These are phyloP conservation scores for Pythium graminicola DNA, from an alignment of 352 stramenopile genomes.

Conservation along the genomic window DNA sequence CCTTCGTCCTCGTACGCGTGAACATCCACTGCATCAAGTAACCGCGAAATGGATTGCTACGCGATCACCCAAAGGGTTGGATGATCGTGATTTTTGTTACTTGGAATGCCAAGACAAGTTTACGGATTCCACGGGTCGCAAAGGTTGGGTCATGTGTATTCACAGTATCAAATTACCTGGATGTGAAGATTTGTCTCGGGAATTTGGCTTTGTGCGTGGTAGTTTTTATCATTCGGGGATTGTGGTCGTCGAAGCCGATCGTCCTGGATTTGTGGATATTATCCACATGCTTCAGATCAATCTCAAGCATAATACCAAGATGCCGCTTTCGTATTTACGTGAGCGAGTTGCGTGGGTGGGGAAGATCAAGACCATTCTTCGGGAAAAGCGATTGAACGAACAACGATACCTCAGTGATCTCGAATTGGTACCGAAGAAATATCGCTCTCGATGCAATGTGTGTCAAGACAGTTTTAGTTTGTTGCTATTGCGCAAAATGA, in stretches of 20 bases:
- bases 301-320: constrained; percentile 58
- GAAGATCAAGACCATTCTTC: constrained; percentile 55
- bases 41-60: constrained; percentile 78
- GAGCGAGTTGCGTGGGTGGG: constrained; percentile 27
- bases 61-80: constrained; percentile 45
- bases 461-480: constrained; percentile 83
- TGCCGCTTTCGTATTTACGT: constrained; percentile 31
- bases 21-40: constrained; percentile 77
- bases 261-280: constrained; percentile 64
- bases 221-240: constrained; percentile 83
- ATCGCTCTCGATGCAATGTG: constrained; percentile 60
- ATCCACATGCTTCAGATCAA: constrained; percentile 82
- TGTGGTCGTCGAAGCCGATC: constrained; percentile 73
- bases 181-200: constrained; percentile 64
- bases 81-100: constrained; percentile 71
- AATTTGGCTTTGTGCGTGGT: constrained; percentile 69
- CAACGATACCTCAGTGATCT: constrained; percentile 75
- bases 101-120: constrained; percentile 86
- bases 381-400: constrained; percentile 69
- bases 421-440: constrained; percentile 79
- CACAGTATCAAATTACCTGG: constrained; percentile 79
- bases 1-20: constrained; percentile 50
- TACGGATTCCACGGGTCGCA: constrained; percentile 65
- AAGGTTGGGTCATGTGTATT: constrained; percentile 78
- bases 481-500: constrained; percentile 73